Evolutionary conservation across 768 basidiomycete species (phyloP).

Genomic region (Leccinum sublutescens): DNA sequence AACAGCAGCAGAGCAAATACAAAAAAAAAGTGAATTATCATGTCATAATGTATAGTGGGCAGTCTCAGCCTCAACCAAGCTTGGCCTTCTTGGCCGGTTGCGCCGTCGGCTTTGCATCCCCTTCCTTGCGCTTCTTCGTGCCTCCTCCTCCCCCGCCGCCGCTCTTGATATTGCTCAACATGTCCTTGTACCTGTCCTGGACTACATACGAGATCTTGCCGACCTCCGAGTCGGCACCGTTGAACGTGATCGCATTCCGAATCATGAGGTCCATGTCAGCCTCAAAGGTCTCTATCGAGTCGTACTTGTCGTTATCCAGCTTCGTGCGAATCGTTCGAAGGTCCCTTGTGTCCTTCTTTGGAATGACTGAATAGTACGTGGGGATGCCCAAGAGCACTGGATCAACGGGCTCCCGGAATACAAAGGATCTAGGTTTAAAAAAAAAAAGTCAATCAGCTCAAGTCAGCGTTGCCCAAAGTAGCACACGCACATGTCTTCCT

Average conservation of each 20-base stretch:
- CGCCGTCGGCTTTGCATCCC: conserved; percentile 52
- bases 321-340: conserved; percentile 77
- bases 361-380: conserved; percentile 84
- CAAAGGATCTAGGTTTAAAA: conserved; percentile 51
- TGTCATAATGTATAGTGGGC: conserved; percentile 22
- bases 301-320: conserved; percentile 81
- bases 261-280: conserved; percentile 88
- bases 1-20: conserved; percentile 27
- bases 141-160: conserved; percentile 30
- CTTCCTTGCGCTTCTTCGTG: conserved; percentile 74
- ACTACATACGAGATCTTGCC: conserved; percentile 56
- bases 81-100: conserved; percentile 71
- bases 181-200: conserved; percentile 51
- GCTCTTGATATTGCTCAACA: conserved; percentile 43
- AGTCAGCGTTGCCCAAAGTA: too few relatives aligned
- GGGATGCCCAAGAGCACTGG: conserved; percentile 81
- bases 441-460: neutral
- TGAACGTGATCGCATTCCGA: conserved; percentile 86
- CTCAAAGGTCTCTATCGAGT: conserved; percentile 72
- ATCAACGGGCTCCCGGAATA: conserved; percentile 88
- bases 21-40: conserved; percentile 33
- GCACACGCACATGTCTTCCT: conserved; percentile 62
- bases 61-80: conserved; percentile 41
- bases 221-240: conserved; percentile 79
- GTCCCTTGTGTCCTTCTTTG: conserved; percentile 84